Conservation (phyloP, 129 eudicot species). For the Flaveria brownii region DNA sequence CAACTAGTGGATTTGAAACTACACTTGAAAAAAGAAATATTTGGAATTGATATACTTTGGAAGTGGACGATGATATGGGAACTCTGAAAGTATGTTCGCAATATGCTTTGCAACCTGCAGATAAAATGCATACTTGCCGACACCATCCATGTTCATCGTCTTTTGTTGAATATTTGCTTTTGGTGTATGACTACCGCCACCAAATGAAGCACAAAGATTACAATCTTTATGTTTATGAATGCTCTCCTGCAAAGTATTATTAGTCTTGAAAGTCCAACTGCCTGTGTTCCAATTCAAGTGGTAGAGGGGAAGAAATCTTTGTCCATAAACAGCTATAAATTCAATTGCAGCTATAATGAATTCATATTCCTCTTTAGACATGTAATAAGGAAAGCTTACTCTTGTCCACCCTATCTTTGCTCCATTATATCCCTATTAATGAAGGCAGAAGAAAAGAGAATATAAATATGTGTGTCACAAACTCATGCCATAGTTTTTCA, state of each 20-base stretch:
- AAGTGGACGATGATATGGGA: slow-evolving; percentile 43
- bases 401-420: slow-evolving; percentile 87
- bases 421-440: slow-evolving; percentile 59
- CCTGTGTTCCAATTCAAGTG: slow-evolving; percentile 68
- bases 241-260: slow-evolving; percentile 23
- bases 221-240: slow-evolving; percentile 12
- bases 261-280: slow-evolving; percentile 50
- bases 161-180: slow-evolving; percentile 21
- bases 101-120: slow-evolving; percentile 56
- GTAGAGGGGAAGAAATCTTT: slow-evolving; percentile 67
- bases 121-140: slow-evolving; percentile 37
- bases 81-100: slow-evolving; percentile 46
- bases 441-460: background rate
- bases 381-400: slow-evolving; percentile 77
- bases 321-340: slow-evolving; percentile 61
- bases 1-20: background rate
- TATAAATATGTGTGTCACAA: background rate
- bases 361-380: slow-evolving; percentile 69
- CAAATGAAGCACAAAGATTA: background rate
- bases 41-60: slow-evolving; percentile 49
- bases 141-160: background rate
- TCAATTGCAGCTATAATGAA: slow-evolving; percentile 61
- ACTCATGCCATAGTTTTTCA: no score
- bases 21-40: slow-evolving; percentile 45
- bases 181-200: slow-evolving; percentile 6